Conservation (phyloP, 2,329 filamentous ascomycete genomes). For the Monilinia vaccinii-corymbosi region DNA sequence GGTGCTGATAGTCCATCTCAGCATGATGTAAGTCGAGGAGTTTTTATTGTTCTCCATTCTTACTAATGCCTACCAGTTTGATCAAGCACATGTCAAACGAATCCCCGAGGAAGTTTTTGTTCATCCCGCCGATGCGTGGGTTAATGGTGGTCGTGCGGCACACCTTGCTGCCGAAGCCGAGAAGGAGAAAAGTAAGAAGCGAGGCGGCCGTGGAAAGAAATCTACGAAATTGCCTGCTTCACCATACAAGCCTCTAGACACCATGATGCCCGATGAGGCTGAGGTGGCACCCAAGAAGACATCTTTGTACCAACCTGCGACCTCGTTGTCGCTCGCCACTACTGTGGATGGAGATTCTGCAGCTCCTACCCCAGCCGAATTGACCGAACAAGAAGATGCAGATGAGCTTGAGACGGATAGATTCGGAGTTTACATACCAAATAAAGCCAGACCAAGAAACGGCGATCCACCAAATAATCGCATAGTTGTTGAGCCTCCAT, state of each 20-base stretch:
- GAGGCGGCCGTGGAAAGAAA: conserved; percentile 7
- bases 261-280: conserved; percentile 3
- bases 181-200: conserved; percentile 3
- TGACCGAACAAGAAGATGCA: conserved; percentile 18
- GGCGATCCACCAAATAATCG: conserved; percentile 22
- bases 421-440: conserved; percentile 21
- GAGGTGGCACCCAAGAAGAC: conserved; percentile 12
- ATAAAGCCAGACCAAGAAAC: conserved; percentile 20
- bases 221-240: conserved; percentile 6
- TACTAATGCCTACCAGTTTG: conserved; percentile 17
- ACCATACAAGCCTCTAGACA: background rate
- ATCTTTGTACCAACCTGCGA: conserved; percentile 14
- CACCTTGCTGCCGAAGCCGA: conserved; percentile 8
- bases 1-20: conserved; percentile 19
- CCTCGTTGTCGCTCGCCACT: background rate
- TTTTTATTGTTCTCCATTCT: background rate
- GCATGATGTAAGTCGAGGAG: conserved; percentile 19
- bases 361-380: conserved; percentile 17
- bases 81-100: conserved; percentile 9
- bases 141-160: conserved; percentile 4
- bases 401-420: conserved; percentile 19
- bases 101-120: background rate
- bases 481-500: conserved; percentile 17
- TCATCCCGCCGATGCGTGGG: conserved; percentile 6
- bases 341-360: conserved; percentile 14